These are phyloP conservation scores for Polygonum aviculare DNA, from an alignment of 148 eudicot species.

Conservation along the genomic window DNA sequence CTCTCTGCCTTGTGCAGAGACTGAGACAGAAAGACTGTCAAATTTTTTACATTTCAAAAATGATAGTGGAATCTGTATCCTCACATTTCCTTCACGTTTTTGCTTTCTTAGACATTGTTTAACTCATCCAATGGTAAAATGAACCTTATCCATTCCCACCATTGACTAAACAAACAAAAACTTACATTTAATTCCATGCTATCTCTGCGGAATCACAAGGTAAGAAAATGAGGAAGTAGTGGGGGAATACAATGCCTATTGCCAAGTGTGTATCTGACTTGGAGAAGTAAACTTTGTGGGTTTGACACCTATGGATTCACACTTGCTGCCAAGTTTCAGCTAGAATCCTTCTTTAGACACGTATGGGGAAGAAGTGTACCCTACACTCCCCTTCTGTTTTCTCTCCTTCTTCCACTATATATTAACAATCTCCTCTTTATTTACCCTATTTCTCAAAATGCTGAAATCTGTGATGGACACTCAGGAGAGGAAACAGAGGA, in stretches of 20 bases:
- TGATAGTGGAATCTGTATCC: neutral
- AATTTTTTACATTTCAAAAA: slow-evolving; percentile 4
- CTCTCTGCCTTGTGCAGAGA: neutral
- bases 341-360: neutral
- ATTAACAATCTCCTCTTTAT: neutral
- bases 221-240: neutral
- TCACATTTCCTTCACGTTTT: neutral
- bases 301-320: slow-evolving; percentile 10
- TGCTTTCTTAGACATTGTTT: neutral
- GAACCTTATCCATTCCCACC: slow-evolving; percentile 6
- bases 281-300: slow-evolving; percentile 11
- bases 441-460: neutral
- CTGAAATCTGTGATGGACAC: neutral
- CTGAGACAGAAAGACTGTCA: neutral
- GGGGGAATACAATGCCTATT: neutral
- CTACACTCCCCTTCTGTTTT: neutral
- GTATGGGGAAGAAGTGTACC: neutral
- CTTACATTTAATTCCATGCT: neutral
- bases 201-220: neutral
- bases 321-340: slow-evolving; percentile 9
- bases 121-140: slow-evolving; percentile 12
- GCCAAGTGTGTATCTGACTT: slow-evolving; percentile 13
- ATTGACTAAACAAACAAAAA: neutral
- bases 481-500: slow-evolving; percentile 26
- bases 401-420: neutral